phyloP scores from a whole-genome alignment of 202 grass and related monocot genomes.

The Setaria italica region DNA sequence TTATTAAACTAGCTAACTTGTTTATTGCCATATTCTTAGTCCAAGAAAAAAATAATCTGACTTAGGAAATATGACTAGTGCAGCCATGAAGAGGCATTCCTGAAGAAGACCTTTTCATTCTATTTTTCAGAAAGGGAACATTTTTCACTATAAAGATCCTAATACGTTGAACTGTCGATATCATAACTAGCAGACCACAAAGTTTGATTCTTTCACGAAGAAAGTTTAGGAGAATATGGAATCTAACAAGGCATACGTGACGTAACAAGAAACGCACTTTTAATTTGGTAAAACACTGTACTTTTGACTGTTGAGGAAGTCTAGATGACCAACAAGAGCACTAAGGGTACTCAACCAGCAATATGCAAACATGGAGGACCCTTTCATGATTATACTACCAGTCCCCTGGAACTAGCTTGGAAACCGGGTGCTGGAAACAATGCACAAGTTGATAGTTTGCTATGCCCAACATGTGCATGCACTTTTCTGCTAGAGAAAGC shows the following conservation, averaged over 20 bases:
- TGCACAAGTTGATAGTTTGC: background rate
- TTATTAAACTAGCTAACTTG: background rate
- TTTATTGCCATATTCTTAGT: background rate
- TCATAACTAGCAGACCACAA: background rate
- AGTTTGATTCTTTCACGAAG: background rate
- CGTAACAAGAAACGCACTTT: background rate
- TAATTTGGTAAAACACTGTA: background rate
- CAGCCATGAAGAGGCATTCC: background rate
- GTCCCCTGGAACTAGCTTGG: background rate
- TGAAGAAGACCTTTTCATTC: background rate
- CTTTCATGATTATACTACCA: background rate
- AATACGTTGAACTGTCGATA: background rate
- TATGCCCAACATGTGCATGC: background rate
- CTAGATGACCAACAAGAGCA: background rate
- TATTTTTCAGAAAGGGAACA: background rate
- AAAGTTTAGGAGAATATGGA: background rate
- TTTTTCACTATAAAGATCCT: background rate
- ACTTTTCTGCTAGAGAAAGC: conserved; percentile 35
- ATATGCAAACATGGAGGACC: background rate
- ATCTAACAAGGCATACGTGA: background rate
- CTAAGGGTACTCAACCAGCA: background rate
- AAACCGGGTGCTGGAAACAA: conserved; percentile 43
- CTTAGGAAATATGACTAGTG: background rate
- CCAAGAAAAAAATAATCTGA: background rate
- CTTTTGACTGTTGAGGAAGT: background rate